These are phyloP conservation scores for Malassezia caprae DNA, from an alignment of 1,284 basidiomycete species.

Conservation along the genomic window DNA sequence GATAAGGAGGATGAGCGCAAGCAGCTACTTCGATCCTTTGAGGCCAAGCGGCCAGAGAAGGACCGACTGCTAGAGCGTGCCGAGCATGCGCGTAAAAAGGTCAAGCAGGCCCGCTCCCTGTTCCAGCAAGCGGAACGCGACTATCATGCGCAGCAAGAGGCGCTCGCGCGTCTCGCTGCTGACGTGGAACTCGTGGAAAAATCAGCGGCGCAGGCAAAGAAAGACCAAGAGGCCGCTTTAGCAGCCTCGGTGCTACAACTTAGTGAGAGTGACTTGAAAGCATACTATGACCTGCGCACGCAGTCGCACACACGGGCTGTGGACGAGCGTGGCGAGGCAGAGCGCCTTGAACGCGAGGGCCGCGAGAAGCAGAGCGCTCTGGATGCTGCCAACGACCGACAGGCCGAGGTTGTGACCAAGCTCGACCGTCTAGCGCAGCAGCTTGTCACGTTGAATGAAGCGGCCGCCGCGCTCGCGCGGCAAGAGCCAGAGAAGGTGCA, in stretches of 20 bases:
- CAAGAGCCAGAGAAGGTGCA: conserved; percentile 19
- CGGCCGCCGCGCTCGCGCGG: conserved; percentile 53
- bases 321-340: conserved; percentile 75
- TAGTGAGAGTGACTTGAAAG: conserved; percentile 69
- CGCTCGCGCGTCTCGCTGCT: conserved; percentile 58
- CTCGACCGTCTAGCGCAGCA: conserved; percentile 60
- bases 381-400: conserved; percentile 54
- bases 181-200: conserved; percentile 61
- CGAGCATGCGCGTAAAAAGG: conserved; percentile 68
- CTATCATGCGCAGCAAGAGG: conserved; percentile 58
- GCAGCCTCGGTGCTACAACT: conserved; percentile 63
- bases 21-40: conserved; percentile 22
- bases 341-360: conserved; percentile 69
- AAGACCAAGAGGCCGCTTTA: conserved; percentile 65
- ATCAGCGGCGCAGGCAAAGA: conserved; percentile 50
- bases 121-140: conserved; percentile 62
- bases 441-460: conserved; percentile 54
- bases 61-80: conserved; percentile 67
- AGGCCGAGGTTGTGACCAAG: conserved; percentile 59
- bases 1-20: conserved; percentile 27
- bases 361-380: conserved; percentile 63
- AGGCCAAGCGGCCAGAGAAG: conserved; percentile 31
- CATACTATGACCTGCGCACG: conserved; percentile 64
- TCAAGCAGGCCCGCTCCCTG: conserved; percentile 60
- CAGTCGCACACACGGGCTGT: conserved; percentile 63